Percentiles rank a stretch among this genome's conserved stretches.
phyloP scores from a whole-genome alignment of 1,139 yeast genomes.

The Yamadazyma triangularis region DNA sequence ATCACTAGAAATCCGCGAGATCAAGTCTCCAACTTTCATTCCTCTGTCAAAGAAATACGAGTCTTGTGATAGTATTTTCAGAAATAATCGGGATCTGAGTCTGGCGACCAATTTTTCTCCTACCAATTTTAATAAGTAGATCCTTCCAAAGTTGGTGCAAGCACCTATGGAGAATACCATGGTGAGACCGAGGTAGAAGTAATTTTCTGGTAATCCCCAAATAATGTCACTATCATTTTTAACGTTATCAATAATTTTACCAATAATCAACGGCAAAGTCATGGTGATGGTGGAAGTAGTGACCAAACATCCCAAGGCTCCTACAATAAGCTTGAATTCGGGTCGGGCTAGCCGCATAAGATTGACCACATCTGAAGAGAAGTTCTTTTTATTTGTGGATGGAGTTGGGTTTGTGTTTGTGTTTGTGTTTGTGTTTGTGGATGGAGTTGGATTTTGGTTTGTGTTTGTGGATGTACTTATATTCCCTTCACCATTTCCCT shows the following conservation, averaged over 20 bases:
- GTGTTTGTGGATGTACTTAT: too few relatives aligned
- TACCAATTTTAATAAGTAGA: conserved; percentile 63
- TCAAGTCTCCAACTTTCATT: conserved; percentile 85
- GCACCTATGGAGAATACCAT: conserved; percentile 67
- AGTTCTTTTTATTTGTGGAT: conserved; percentile 4
- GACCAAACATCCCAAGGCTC: conserved; percentile 61
- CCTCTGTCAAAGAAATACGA: conserved; percentile 86
- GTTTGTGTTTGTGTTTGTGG: conserved; percentile 1
- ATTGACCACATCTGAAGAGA: conserved; percentile 19
- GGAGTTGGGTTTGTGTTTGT: conserved; percentile 2
- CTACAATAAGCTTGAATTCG: conserved; percentile 26
- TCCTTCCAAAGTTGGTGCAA: conserved; percentile 74
- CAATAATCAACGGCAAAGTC: conserved; percentile 79
- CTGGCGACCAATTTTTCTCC: conserved; percentile 89
- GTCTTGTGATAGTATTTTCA: conserved; percentile 77
- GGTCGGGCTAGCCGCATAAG: conserved; percentile 36
- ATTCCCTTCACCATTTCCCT: too few relatives aligned
- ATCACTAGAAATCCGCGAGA: conserved; percentile 82
- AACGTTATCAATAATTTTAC: conserved; percentile 49
- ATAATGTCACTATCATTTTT: conserved; percentile 10
- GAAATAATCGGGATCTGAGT: conserved; percentile 70
- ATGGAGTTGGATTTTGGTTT: too few relatives aligned
- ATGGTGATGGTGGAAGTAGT: conserved; percentile 49
- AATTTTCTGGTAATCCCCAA: conserved; percentile 29
- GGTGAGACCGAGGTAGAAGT: conserved; percentile 31